Evolutionary conservation across 257 asterid genomes (phyloP).

Genomic region (Nicotiana knightiana): DNA sequence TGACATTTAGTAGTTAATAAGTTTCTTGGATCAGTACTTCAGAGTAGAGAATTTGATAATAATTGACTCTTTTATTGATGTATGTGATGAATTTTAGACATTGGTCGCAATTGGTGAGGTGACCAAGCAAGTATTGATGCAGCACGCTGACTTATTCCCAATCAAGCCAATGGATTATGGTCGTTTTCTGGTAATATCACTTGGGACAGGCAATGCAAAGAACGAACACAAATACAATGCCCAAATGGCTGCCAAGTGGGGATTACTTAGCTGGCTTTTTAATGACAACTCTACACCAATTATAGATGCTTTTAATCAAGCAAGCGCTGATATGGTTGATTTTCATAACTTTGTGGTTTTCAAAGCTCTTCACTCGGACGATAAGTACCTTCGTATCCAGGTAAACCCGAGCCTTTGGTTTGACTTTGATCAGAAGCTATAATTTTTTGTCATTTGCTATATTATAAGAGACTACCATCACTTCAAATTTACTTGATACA

Average conservation of each 20-base stretch:
- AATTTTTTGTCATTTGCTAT: background rate
- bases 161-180: conserved; percentile 34
- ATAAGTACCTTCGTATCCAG: conserved; percentile 58
- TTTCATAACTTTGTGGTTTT: conserved; percentile 42
- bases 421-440: background rate
- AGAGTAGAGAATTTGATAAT: background rate
- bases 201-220: conserved; percentile 51
- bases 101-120: conserved; percentile 48
- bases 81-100: conserved; percentile 26
- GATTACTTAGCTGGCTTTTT: conserved; percentile 47
- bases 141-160: conserved; percentile 34
- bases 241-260: conserved; percentile 43
- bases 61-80: background rate
- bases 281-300: conserved; percentile 33
- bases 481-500: background rate
- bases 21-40: background rate
- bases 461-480: background rate
- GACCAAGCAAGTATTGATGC: conserved; percentile 22
- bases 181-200: conserved; percentile 45
- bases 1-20: too few relatives aligned
- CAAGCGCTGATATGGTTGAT: conserved; percentile 56
- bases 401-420: conserved; percentile 15
- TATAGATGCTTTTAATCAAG: conserved; percentile 27
- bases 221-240: conserved; percentile 36
- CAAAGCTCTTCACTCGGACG: conserved; percentile 40